phyloP scores from a whole-genome alignment of 225 moss, liverwort and hornwort genomes.

The Marchantia paleacea region DNA sequence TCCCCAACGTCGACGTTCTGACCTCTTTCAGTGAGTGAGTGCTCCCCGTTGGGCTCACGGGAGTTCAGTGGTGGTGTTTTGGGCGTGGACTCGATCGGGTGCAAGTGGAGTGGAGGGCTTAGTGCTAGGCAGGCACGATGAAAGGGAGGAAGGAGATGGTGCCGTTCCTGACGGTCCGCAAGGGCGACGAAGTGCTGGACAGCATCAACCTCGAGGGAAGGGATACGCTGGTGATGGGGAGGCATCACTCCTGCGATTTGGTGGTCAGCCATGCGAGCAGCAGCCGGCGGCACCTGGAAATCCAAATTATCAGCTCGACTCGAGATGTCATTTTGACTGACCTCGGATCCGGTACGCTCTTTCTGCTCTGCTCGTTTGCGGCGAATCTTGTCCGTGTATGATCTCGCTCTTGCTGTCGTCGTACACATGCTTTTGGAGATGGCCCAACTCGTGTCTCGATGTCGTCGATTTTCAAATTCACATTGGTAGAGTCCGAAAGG shows the following conservation, averaged over 20 bases:
- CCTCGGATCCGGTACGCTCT: constrained; percentile 57
- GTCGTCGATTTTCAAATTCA: too few species aligned
- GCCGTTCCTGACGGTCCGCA: constrained; percentile 57
- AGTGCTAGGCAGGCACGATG: not conserved
- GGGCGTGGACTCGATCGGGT: not conserved
- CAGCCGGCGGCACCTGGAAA: constrained; percentile 71
- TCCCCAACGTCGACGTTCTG: not conserved
- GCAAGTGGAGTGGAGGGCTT: not conserved
- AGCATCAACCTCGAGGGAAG: constrained; percentile 48
- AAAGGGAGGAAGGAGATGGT: constrained; percentile 22
- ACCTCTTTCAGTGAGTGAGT: too few species aligned
- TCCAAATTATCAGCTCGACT: constrained; percentile 59
- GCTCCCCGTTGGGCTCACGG: too few species aligned
- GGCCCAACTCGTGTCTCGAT: too few species aligned
- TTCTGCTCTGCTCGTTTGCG: not conserved
- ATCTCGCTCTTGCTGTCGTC: not conserved
- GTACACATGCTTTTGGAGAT: not conserved
- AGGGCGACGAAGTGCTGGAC: constrained; percentile 53
- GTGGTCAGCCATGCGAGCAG: constrained; percentile 69
- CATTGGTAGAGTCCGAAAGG: too few species aligned
- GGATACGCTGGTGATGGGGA: constrained; percentile 57
- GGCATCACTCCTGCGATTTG: constrained; percentile 58
- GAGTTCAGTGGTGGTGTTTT: too few species aligned
- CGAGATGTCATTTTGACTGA: constrained; percentile 62
- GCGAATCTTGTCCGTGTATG: not conserved